phyloP scores from a whole-genome alignment of 176 grass and related monocot genomes.

The Oryza meyeriana region DNA sequence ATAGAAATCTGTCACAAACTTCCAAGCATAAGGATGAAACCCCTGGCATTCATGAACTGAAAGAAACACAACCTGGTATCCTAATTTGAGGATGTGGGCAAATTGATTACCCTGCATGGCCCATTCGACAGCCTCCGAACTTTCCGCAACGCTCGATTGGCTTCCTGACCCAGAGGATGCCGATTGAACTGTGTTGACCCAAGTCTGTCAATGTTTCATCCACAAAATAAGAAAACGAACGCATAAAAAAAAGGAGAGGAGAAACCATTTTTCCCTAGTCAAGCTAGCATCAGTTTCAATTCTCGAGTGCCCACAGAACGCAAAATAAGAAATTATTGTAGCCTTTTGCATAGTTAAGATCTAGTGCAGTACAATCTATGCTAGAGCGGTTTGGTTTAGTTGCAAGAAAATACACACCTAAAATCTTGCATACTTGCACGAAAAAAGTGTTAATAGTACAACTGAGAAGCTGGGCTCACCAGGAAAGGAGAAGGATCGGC shows the following conservation, averaged over 20 bases:
- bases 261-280: not conserved
- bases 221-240: constrained; percentile 39
- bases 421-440: not conserved
- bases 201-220: constrained; percentile 46
- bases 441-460: not conserved
- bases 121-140: constrained; percentile 67
- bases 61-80: not conserved
- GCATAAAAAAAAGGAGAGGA: constrained; percentile 27
- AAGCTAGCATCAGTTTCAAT: not conserved
- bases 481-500: not conserved
- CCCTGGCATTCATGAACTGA: not conserved
- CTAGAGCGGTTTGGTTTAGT: not conserved
- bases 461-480: constrained; percentile 21
- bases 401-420: not conserved
- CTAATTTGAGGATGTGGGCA: not conserved
- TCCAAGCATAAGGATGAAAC: not conserved
- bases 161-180: constrained; percentile 52
- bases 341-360: not conserved
- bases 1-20: constrained; percentile 69
- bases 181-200: constrained; percentile 55
- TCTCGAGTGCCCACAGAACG: not conserved
- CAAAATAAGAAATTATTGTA: not conserved
- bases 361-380: not conserved
- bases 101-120: constrained; percentile 76
- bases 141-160: constrained; percentile 57